Evolutionary conservation across 2,329 filamentous ascomycete species (phyloP).

Genomic region (Cryphonectria parasitica): DNA sequence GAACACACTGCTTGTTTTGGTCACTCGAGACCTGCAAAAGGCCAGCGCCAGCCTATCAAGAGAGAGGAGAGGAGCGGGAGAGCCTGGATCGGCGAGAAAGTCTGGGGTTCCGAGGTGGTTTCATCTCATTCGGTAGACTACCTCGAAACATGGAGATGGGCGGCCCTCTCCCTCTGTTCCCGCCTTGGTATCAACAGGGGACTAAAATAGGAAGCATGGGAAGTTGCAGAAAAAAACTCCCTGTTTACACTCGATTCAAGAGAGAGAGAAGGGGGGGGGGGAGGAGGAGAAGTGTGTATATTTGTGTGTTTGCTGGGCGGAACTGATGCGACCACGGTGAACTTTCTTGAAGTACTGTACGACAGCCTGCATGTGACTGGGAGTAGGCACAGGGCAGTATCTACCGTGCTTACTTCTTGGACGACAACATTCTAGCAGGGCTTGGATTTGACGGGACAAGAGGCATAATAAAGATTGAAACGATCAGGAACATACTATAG

Average conservation of each 20-base stretch:
- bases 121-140: slow-evolving; percentile 5
- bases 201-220: not conserved
- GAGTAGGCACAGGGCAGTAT: too few species aligned
- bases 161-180: not conserved
- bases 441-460: too few species aligned
- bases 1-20: not conserved
- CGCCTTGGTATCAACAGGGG: not conserved
- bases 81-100: not conserved
- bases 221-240: not conserved
- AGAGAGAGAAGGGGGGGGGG: not conserved
- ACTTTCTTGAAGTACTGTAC: too few species aligned
- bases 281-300: not conserved
- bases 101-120: slow-evolving; percentile 1
- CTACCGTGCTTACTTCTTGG: too few species aligned
- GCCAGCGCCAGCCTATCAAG: not conserved
- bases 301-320: not conserved
- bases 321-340: too few species aligned
- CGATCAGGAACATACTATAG: too few species aligned
- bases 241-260: not conserved
- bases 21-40: not conserved
- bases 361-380: too few species aligned
- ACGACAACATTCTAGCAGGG: too few species aligned
- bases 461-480: too few species aligned
- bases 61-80: not conserved
- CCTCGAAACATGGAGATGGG: slow-evolving; percentile 4